Base-by-base conservation (phyloP, 768 basidiomycete genomes). In the Pisolithus sp. region DNA sequence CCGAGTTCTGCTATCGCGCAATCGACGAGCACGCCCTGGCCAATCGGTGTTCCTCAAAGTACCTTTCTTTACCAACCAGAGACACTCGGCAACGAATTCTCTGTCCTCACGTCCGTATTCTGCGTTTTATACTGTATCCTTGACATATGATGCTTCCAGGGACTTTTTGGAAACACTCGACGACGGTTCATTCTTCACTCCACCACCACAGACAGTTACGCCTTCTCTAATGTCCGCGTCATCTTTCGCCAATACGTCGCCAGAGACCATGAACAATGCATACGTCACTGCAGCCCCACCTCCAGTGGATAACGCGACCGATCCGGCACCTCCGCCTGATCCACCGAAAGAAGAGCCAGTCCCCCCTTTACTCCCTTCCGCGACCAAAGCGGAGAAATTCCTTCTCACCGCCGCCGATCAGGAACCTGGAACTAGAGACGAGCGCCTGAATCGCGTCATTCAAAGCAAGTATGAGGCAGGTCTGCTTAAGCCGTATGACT, bases 381-480 rank as follows among this genome's bases (percentile, higher is more conserved):
- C 85, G 13, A 88, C 80, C 1, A 88, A 86, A 62, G 87, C 91
- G 0, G 95, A 98, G 65, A 80, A 78, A 46, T 98, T 94, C 70
- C 75, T 96, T 53, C 74, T 97, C 21, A 94, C 91, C 0, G 94
- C 95, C 4, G 95, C 95, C 0, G 95, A 97, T 67, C 94, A 96
- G 62, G 89, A 88, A 49, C 81, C 87, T 1, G 94, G 94, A 0
- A 87, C 92, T 21, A 76, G 95, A 40, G 89, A 94, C 59, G 90
- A 95, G 58, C 82, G 94, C 1, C 70, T 98, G 47, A 89, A 86
- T 58, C 78, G 89, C 52, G 95, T 97, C 57, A 98, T 97, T 58
- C 80, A 88, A 58, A 92, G 89, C 62, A 98, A 97, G 70, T 97
- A 96, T 68, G 94, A 98, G 63, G 95, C 95, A 2, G 95, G 94